Base-by-base conservation (phyloP, 148 eudicot genomes). In the Chenopodium album region DNA sequence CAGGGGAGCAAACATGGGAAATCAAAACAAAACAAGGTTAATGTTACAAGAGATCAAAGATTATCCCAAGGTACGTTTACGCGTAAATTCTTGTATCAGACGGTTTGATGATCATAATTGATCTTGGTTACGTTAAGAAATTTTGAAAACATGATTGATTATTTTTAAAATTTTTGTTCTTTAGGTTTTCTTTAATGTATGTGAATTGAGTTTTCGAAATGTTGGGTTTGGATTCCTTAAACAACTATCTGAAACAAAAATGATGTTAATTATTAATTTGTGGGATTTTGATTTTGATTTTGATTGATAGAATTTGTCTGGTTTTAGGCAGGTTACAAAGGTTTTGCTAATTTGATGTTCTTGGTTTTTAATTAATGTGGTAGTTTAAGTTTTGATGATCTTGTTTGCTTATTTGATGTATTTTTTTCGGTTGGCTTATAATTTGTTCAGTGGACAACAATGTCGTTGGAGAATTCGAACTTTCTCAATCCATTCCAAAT, bases 11-110 rank as follows among this genome's bases (percentile, higher is more conserved):
- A 76, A 78, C 78, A 77, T 71, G 81, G 52, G 29, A 85, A 83
- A 85, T 56, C 78, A 77, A 88, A 71, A 81, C 82, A 81, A 68
- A 83, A 71, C 74, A 85, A 88, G 73, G 52, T 88, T 66, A 85
- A 88, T 79, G 80, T 66, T 60, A 79, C 76, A 67, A 82, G 71
- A 52, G 81, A 85, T 47, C 86, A 78, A 67, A 69, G 75, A 81
- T 37, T 78, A 0, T 71, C 75, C 37, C 86, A 81, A 73, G 90
- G 90, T 88, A 85, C 2, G 32, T 37, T 11, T 10, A 17, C 4
- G 20, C 63, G 26, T 9, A n/a, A 62, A 62, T 56, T 56, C 62
- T 56, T 14, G 22, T 56, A 56, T 16, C 1, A 56, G 62, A 56
- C 7, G 62, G 22, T 56, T 17, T 56, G 5, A 56, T 19, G 13